Conservation (phyloP, 768 basidiomycete genomes). For the Tricholoma furcatifolium region DNA sequence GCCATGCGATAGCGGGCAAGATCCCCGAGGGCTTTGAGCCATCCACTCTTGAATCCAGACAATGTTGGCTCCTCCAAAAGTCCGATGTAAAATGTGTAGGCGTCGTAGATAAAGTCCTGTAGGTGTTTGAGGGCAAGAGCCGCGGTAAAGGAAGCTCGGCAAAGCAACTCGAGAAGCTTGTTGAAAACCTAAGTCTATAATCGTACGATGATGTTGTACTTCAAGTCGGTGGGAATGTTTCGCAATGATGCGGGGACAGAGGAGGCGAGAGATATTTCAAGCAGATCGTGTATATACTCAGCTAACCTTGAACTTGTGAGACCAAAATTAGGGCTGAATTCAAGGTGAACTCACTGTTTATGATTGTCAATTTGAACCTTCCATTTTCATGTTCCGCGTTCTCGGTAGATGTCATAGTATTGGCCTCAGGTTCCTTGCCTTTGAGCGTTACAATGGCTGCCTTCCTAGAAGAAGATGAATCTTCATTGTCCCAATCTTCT, state of each 20-base stretch:
- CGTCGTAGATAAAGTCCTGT: slow-evolving; percentile 92
- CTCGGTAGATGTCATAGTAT: slow-evolving; percentile 30
- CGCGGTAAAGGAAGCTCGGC: slow-evolving; percentile 74
- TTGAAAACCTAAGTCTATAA: slow-evolving; percentile 93
- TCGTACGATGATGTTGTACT: slow-evolving; percentile 94
- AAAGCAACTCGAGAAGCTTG: slow-evolving; percentile 85
- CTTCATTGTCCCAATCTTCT: slow-evolving; percentile 49
- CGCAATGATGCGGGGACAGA: slow-evolving; percentile 86
- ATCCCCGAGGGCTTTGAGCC: slow-evolving; percentile 97
- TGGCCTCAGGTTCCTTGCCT: slow-evolving; percentile 34
- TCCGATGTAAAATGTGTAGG: slow-evolving; percentile 91
- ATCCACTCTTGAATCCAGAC: slow-evolving; percentile 68
- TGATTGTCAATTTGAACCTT: slow-evolving; percentile 72
- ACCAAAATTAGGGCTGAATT: slow-evolving; percentile 6
- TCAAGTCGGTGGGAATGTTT: slow-evolving; percentile 83
- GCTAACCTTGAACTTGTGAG: slow-evolving; percentile 58
- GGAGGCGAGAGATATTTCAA: slow-evolving; percentile 83
- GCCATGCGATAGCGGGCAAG: slow-evolving; percentile 94
- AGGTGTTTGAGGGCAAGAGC: slow-evolving; percentile 83
- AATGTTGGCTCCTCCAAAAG: slow-evolving; percentile 82
- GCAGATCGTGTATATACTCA: slow-evolving; percentile 85
- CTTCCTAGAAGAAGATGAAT: slow-evolving; percentile 25
- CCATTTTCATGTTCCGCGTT: slow-evolving; percentile 79
- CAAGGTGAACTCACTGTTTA: slow-evolving; percentile 63
- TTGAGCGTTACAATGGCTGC: slow-evolving; percentile 42